Evolutionary conservation across 129 eudicot genomes (phyloP).

Genomic region (Heracleum sosnowskyi): DNA sequence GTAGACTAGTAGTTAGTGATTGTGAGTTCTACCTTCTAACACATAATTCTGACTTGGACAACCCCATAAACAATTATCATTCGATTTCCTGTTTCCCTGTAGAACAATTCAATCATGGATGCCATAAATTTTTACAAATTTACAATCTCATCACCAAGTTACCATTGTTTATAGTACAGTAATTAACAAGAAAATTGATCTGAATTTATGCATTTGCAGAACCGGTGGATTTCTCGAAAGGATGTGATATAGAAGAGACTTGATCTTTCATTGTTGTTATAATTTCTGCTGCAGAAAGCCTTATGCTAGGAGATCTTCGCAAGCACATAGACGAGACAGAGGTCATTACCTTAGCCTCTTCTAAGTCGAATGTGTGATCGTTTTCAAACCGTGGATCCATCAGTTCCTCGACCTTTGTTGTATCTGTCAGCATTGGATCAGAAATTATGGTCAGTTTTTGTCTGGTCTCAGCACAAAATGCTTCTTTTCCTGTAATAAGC

Average conservation of each 20-base stretch:
- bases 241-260: background rate
- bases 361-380: slow-evolving; percentile 22
- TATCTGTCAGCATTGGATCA: slow-evolving; percentile 27
- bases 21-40: slow-evolving; percentile 6
- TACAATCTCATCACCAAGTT: background rate
- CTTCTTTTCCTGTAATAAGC: slow-evolving; percentile 60
- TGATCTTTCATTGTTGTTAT: slow-evolving; percentile 12
- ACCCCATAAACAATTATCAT: background rate
- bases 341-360: slow-evolving; percentile 51
- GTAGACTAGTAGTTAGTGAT: background rate
- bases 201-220: background rate
- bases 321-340: slow-evolving; percentile 45
- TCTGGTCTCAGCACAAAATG: slow-evolving; percentile 30
- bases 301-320: slow-evolving; percentile 30
- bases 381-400: slow-evolving; percentile 39
- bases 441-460: slow-evolving; percentile 32
- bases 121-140: slow-evolving; percentile 1
- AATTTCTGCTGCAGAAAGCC: slow-evolving; percentile 58
- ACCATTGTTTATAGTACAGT: background rate
- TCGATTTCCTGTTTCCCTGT: background rate
- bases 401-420: slow-evolving; percentile 30
- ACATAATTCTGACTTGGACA: background rate
- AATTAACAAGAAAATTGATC: background rate
- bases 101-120: background rate
- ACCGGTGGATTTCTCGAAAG: background rate